Percentiles rank a stretch among this genome's conserved stretches.
These are phyloP conservation scores for Cantharellus anzutake DNA, from an alignment of 768 basidiomycete genomes.

Conservation along the genomic window DNA sequence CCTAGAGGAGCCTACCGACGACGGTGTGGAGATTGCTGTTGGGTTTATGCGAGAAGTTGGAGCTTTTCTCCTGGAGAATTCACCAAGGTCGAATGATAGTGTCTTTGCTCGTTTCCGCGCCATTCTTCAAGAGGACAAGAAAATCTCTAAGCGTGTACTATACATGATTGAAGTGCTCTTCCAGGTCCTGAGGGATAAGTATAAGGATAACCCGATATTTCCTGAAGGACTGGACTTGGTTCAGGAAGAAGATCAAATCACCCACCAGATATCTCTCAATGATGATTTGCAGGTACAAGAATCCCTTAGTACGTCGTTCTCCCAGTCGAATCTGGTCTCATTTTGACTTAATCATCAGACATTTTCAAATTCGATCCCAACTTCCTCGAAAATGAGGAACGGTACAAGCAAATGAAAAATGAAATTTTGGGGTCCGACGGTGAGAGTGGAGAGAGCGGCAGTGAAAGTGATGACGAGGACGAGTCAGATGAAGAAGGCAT, in stretches of 20 bases:
- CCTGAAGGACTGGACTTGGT: slow-evolving; percentile 92
- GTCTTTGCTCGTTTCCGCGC: slow-evolving; percentile 95
- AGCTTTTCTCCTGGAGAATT: slow-evolving; percentile 81
- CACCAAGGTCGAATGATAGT: slow-evolving; percentile 85
- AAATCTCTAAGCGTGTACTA: slow-evolving; percentile 89
- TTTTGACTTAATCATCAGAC: slow-evolving; percentile 29
- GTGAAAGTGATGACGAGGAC: slow-evolving; percentile 41
- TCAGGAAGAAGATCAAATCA: slow-evolving; percentile 96
- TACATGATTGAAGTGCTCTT: slow-evolving; percentile 99
- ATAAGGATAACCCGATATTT: slow-evolving; percentile 93
- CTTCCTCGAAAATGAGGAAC: slow-evolving; percentile 80
- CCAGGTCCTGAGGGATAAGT: slow-evolving; percentile 98
- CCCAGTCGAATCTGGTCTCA: neutral
- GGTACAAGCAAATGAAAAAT: slow-evolving; percentile 74
- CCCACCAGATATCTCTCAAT: slow-evolving; percentile 80
- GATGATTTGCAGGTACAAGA: slow-evolving; percentile 91
- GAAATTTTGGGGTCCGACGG: slow-evolving; percentile 86
- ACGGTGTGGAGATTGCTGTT: slow-evolving; percentile 96
- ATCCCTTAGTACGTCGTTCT: slow-evolving; percentile 57
- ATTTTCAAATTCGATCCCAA: slow-evolving; percentile 89
- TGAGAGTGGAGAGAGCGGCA: slow-evolving; percentile 30
- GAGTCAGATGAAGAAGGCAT: slow-evolving; percentile 25
- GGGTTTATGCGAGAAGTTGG: slow-evolving; percentile 96
- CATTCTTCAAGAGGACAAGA: slow-evolving; percentile 74
- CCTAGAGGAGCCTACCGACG: slow-evolving; percentile 88